These are phyloP conservation scores for Limnomonas spitsbergensis DNA, from an alignment of 139 green algal genomes.

Conservation along the genomic window DNA sequence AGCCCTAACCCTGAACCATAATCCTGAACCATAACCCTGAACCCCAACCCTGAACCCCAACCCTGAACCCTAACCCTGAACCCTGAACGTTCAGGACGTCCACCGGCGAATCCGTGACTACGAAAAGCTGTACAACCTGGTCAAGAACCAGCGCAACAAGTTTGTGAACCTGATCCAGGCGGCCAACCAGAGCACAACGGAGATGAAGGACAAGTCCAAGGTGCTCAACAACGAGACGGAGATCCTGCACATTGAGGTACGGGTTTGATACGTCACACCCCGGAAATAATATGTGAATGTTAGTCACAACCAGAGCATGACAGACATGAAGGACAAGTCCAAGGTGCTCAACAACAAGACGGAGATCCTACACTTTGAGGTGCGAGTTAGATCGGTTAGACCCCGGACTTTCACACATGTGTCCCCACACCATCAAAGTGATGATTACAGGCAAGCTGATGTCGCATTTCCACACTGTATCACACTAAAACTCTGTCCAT, in stretches of 20 bases:
- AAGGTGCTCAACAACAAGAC: constrained; percentile 72
- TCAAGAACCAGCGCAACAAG: constrained; percentile 84
- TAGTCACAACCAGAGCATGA: constrained; percentile 56
- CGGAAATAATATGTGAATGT: too few species aligned
- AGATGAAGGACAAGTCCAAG: constrained; percentile 81
- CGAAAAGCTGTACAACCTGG: constrained; percentile 76
- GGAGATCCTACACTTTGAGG: constrained; percentile 65
- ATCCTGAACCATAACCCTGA: too few species aligned
- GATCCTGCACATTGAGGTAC: constrained; percentile 64
- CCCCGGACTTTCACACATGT: too few species aligned
- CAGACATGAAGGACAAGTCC: constrained; percentile 79
- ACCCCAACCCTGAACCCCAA: too few species aligned
- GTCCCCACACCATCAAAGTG: too few species aligned
- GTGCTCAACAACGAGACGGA: constrained; percentile 72
- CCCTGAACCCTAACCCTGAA: too few species aligned
- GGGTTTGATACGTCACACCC: too few species aligned
- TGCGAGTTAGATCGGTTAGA: too few species aligned
- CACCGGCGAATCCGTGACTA: constrained; percentile 57
- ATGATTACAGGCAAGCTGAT: too few species aligned
- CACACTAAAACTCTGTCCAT: too few species aligned
- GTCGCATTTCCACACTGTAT: neutral
- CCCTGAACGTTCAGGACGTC: constrained; percentile 31
- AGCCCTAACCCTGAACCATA: too few species aligned
- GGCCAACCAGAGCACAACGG: constrained; percentile 57
- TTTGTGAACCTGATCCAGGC: constrained; percentile 32